Base-by-base conservation (phyloP, 805 yeast genomes). In the Yamadazyma laniorum region DNA sequence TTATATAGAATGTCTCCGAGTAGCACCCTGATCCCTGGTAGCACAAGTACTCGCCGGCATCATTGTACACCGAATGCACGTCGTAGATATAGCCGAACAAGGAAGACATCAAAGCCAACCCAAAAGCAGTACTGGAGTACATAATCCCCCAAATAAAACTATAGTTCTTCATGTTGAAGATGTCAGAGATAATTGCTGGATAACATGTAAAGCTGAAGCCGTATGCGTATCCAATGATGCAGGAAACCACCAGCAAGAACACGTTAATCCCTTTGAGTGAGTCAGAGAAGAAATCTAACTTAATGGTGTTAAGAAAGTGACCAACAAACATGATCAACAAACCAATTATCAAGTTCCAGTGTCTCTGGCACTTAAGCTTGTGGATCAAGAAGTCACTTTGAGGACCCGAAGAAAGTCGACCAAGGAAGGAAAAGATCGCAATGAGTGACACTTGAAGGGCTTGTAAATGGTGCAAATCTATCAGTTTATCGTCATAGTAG, bases 141-240 rank as follows among this genome's bases (percentile, higher is more conserved):
- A 56, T 52, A 3, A 58, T 33, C 3, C 66, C 67, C 67, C 67
- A 62, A 11, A 62, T 47, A 26, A 59, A 53, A 34, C 63, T 56
- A 36, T 57, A 61, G 33, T 61, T 49, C 19, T 52, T 50, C 65
- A 61, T 57, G 42, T 53, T 52, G 46, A 62, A 60, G 14, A 58
- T 44, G 38, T 62, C 67, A 1, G 67, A 50, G 12, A 60, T 45
- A 13, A 62, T 61, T 7, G 60, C 65, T 2, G 67, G 67, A 36
- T 55, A 62, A 37, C 62, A 47, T 2, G 67, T 51, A 38, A 62
- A 62, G 33, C 58, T 48, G 34, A 61, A 61, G 3, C 67, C 67
- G 44, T 62, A 61, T 7, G 66, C 59, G 31, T 49, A 62, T 1
- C 67, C 67, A 28, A 62, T 57, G 18, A 56, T 31, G 36, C 52